Percentiles rank a stretch among this genome's conserved stretches.
These are phyloP conservation scores for Microsporum audouinii DNA, from an alignment of 2,329 filamentous ascomycete genomes.

Conservation along the genomic window DNA sequence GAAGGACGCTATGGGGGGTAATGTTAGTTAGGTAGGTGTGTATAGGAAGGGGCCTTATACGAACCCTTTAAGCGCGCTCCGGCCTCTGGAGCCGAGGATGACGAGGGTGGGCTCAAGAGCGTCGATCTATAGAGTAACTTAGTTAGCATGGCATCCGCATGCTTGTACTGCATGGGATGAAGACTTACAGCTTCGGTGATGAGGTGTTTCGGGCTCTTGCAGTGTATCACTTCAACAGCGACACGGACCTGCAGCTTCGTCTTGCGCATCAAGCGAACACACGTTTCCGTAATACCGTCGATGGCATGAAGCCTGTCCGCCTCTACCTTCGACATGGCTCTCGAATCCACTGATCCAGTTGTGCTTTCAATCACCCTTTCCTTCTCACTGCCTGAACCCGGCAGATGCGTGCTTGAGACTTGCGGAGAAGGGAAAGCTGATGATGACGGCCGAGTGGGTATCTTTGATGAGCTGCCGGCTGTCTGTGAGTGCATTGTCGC, in stretches of 20 bases:
- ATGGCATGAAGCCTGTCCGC: slow-evolving; percentile 70
- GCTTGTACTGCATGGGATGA: neutral
- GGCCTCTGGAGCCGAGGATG: slow-evolving; percentile 80
- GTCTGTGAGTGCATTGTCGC: slow-evolving; percentile 52
- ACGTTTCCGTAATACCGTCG: slow-evolving; percentile 71
- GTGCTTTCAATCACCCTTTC: neutral
- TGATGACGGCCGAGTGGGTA: slow-evolving; percentile 13
- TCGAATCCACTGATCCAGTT: slow-evolving; percentile 35
- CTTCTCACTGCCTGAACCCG: neutral
- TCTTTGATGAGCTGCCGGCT: slow-evolving; percentile 41
- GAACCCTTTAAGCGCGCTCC: slow-evolving; percentile 86
- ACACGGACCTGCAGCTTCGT: slow-evolving; percentile 86
- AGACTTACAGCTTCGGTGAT: slow-evolving; percentile 71
- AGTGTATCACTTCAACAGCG: slow-evolving; percentile 92
- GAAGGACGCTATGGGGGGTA: slow-evolving; percentile 55
- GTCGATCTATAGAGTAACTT: slow-evolving; percentile 55
- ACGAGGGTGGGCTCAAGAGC: slow-evolving; percentile 82
- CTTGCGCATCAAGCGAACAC: slow-evolving; percentile 77
- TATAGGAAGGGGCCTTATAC: slow-evolving; percentile 21
- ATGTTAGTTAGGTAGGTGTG: neutral
- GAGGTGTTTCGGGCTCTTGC: slow-evolving; percentile 93
- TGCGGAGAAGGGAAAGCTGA: slow-evolving; percentile 10
- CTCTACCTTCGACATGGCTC: slow-evolving; percentile 52
- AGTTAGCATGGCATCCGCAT: neutral
- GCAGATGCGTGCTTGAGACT: slow-evolving; percentile 20